These are phyloP conservation scores for Scenedesmus sp. DNA, from an alignment of 163 green algal genomes.

Conservation along the genomic window DNA sequence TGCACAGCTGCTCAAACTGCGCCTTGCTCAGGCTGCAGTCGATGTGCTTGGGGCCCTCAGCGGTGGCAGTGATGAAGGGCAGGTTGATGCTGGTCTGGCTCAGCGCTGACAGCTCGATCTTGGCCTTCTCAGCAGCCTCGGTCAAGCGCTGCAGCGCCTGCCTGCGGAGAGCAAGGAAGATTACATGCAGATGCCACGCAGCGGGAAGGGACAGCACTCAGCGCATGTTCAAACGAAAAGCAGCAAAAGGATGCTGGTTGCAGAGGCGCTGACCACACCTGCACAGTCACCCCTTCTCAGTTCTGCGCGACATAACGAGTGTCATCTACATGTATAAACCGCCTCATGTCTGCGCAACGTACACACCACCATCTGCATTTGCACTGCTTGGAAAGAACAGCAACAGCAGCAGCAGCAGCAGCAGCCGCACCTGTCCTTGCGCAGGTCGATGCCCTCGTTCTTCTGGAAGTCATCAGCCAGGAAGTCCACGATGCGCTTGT, in stretches of 20 bases:
- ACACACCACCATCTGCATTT: background rate
- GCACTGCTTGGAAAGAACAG: background rate
- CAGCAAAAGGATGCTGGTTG: too few species aligned
- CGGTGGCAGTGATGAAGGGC: slow-evolving; percentile 99
- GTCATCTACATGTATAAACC: background rate
- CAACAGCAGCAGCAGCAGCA: background rate
- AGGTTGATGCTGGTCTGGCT: slow-evolving; percentile 94
- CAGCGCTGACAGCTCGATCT: slow-evolving; percentile 97
- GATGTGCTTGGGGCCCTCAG: slow-evolving; percentile 99
- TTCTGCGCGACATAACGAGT: background rate
- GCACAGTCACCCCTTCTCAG: background rate
- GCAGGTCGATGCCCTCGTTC: slow-evolving; percentile 94
- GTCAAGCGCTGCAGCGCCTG: slow-evolving; percentile 95
- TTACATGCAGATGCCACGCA: slow-evolving; percentile 40
- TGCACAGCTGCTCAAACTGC: slow-evolving; percentile 98
- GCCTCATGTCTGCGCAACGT: background rate
- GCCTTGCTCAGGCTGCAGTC: slow-evolving; percentile 88
- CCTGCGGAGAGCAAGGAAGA: background rate
- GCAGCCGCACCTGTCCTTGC: slow-evolving; percentile 81
- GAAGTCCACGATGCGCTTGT: slow-evolving; percentile 99
- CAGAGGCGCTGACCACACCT: too few species aligned
- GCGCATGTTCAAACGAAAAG: background rate
- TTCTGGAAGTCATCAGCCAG: slow-evolving; percentile 96
- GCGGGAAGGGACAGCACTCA: background rate
- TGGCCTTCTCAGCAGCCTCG: slow-evolving; percentile 99